Percentiles rank a stretch among this genome's conserved stretches.
Conservation (phyloP, 352 stramenopile species). For the Pythium myriotylum region DNA sequence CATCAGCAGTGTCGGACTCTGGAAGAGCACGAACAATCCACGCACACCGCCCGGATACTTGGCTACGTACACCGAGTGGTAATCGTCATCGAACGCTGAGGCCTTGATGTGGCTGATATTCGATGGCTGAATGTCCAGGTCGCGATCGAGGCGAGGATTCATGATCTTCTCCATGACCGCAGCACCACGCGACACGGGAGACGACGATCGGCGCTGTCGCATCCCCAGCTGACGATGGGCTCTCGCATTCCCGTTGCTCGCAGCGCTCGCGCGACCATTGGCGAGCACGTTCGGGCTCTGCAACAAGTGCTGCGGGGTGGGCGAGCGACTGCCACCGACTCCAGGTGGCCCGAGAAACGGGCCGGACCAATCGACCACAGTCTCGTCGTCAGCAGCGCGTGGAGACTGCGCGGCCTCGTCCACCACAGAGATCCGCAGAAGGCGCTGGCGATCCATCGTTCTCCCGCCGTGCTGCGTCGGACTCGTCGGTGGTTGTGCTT, state of each 20-base stretch:
- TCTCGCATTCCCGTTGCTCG: background rate
- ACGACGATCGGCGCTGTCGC: slow-evolving; percentile 24
- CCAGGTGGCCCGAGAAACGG: background rate
- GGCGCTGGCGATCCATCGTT: slow-evolving; percentile 15
- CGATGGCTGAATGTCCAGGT: slow-evolving; percentile 22
- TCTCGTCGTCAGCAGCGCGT: slow-evolving; percentile 25
- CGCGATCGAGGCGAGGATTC: slow-evolving; percentile 69
- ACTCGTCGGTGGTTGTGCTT: background rate
- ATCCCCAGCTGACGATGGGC: background rate
- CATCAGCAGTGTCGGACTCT: slow-evolving; percentile 72
- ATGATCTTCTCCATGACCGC: slow-evolving; percentile 78
- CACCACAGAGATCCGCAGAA: slow-evolving; percentile 30
- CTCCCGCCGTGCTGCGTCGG: background rate
- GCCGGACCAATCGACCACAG: slow-evolving; percentile 11
- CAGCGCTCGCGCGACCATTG: background rate
- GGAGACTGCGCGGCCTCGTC: slow-evolving; percentile 29
- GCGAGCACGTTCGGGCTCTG: slow-evolving; percentile 14
- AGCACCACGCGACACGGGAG: slow-evolving; percentile 40
- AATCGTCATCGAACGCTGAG: slow-evolving; percentile 63
- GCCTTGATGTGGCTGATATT: slow-evolving; percentile 43
- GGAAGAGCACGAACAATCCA: slow-evolving; percentile 66
- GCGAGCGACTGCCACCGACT: slow-evolving; percentile 12
- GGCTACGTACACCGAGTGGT: slow-evolving; percentile 81
- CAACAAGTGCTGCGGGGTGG: slow-evolving; percentile 15
- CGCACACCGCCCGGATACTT: slow-evolving; percentile 55